Evolutionary conservation across 75 land plant species (phyloP).

Genomic region (Pseudotsuga menziesii): DNA sequence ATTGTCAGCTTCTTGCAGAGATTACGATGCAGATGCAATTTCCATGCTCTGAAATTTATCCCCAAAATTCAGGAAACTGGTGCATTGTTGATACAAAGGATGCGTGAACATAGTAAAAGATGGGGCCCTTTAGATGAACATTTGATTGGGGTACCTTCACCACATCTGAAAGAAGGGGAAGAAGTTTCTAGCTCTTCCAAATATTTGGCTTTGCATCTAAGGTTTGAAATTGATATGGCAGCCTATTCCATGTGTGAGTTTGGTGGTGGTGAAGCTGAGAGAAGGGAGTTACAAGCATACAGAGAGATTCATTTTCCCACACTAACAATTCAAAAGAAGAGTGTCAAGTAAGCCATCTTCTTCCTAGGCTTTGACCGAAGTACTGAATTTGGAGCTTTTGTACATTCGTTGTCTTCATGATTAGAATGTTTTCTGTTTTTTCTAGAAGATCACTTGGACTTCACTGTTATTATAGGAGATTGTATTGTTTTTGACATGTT

Average conservation of each 20-base stretch:
- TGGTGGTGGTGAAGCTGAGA: constrained; percentile 90
- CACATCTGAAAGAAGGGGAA: constrained; percentile 12
- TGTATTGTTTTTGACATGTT: not conserved
- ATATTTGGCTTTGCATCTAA: constrained; percentile 78
- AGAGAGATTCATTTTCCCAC: constrained; percentile 79
- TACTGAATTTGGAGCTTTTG: constrained; percentile 6
- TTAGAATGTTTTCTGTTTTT: not conserved
- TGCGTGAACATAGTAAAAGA: constrained; percentile 43
- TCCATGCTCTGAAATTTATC: constrained; percentile 80
- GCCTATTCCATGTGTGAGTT: constrained; percentile 97
- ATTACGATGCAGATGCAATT: constrained; percentile 96
- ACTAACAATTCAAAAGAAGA: constrained; percentile 41
- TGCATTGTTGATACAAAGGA: constrained; percentile 59
- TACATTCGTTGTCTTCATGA: not conserved
- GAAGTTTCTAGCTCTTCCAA: constrained; percentile 18
- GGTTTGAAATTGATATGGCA: constrained; percentile 99
- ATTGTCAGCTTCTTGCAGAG: constrained; percentile 39
- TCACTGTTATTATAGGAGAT: not conserved
- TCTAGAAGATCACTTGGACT: not conserved
- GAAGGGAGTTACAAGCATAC: constrained; percentile 71
- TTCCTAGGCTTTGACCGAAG: not conserved
- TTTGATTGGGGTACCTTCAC: constrained; percentile 45
- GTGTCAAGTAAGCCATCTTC: constrained; percentile 48
- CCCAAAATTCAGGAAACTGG: constrained; percentile 83
- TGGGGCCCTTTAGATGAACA: constrained; percentile 47